Base-by-base conservation (phyloP, 2,329 filamentous ascomycete species). In the Dactylonectria macrodidyma region DNA sequence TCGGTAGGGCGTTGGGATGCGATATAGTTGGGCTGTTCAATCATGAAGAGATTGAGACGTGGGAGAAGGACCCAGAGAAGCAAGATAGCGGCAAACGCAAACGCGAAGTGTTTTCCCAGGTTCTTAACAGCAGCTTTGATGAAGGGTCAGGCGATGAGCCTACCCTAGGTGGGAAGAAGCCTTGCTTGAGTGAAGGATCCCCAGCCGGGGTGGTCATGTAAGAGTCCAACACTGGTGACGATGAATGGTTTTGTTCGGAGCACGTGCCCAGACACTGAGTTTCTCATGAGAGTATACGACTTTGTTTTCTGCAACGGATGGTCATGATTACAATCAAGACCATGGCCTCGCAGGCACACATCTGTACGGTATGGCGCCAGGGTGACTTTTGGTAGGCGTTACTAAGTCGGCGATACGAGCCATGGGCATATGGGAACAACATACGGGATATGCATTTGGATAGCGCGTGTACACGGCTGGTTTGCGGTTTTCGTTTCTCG, bases 1-100 rank as follows among this genome's bases (percentile, higher is more conserved):
- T 90, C 0, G 86, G 86, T 41, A 83, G 83, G 68, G 88, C 86
- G 3, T 78, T 90, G 0, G 87, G 88, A 9, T 76, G 78, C 19
- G 86, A 88, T 4, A 70, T 89, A 12, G 84, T 87, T 4, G 87
- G 87, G 1, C 57, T 65, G 2, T 80, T 83, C 56, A 79, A 84
- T 57, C 65, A 74, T 1, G 75, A 80, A 8, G 75, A 78, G 16
- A 84, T 88, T 55, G 84, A 87, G 63, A 85, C 83, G 1, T 87
- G 83, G 80, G 81, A 84, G 59, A 76, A 78, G 5, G 79, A 82
- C 1, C 72, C 74, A 10, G 81, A 84, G 70, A 77, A 80, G 52
- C 76, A 76, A 30, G 65, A 63, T 8, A 62, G 66, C 41, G 67
- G 68, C 47, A 81, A 81, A 68, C 74, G 78, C 3, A 82, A 82